Base-by-base conservation (phyloP, 176 grass and related monocot genomes). In the Musa itinerans region DNA sequence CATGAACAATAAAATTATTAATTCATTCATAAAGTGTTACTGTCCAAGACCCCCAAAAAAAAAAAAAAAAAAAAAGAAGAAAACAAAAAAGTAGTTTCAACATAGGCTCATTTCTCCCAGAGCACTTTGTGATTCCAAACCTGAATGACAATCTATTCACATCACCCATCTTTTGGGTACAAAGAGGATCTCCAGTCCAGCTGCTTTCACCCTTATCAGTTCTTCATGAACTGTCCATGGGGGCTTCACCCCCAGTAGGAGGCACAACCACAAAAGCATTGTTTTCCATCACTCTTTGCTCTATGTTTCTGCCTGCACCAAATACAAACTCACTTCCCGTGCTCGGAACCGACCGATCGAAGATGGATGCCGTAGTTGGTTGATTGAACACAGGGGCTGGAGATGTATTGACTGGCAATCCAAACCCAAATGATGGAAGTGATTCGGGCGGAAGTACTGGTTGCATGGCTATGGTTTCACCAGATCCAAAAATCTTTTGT, bases 201-300 rank as follows among this genome's bases (percentile, higher is more conserved):
- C 22, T 26, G 11, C 23, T 27, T 65, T 65, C n/a, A n/a, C 19
- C 9, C 11, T 29, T 29, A 14, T 14, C 13, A 23, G 34, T 22
- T 77, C 11, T 53, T 64, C 49, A 77, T 9, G 75, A 65, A 21
- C 75, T 77, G 75, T 77, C 75, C 75, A 77, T 77, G 13, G 75
- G 75, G 48, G 59, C 48, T 53, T 77, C 75, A 65, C 59, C 52
- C 20, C 75, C 75, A 53, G 29, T 52, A 23, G 61, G 49, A 0
- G 59, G 49, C 5, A 53, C 9, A 2, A 58, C 58, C 1, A 14
- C 59, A 2, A 77, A 77, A 16, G 75, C 59, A 53, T 19, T 14
- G 57, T 52, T 65, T 65, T 77, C 75, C 61, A 52, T 51, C 59
- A 77, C 65, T 52, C 49, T 77, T 13, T 52, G 59, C 19, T 77